A percentile compares a stretch with the other conserved stretches of the same genome.
phyloP scores from a whole-genome alignment of 768 basidiomycete genomes.

The Trichaptum fuscoviolaceum region DNA sequence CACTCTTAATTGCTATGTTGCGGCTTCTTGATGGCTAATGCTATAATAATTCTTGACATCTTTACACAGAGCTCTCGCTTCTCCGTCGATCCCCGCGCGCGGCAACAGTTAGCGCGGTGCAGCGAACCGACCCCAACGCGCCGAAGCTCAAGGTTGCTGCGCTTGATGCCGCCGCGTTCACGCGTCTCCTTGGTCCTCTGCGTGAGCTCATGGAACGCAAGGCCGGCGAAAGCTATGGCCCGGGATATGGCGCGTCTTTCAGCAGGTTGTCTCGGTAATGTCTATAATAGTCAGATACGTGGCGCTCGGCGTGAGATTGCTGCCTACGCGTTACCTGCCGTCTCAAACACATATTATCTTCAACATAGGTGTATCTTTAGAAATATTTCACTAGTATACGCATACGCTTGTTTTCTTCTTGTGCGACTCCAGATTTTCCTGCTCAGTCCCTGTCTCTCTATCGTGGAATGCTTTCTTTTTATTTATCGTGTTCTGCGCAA shows the following conservation, averaged over 20 bases:
- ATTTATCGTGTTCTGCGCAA: not conserved
- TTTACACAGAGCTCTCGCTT: constrained; percentile 74
- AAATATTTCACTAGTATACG: not conserved
- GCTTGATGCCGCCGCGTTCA: constrained; percentile 89
- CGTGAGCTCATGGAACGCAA: constrained; percentile 91
- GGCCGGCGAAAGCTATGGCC: constrained; percentile 65
- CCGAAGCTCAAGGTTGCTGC: constrained; percentile 89
- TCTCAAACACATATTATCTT: not conserved
- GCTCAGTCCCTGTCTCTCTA: not conserved
- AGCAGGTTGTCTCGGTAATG: not conserved
- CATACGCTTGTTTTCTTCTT: not conserved
- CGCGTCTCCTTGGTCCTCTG: constrained; percentile 85
- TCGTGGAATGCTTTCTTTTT: not conserved
- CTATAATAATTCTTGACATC: constrained; percentile 4
- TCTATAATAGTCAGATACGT: not conserved
- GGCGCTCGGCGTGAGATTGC: not conserved
- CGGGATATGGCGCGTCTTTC: not conserved
- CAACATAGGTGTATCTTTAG: not conserved
- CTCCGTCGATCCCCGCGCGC: constrained; percentile 86
- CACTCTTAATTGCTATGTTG: not conserved
- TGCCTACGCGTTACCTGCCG: not conserved
- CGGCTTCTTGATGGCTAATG: not conserved
- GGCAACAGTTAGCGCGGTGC: constrained; percentile 88
- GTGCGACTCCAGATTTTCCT: not conserved
- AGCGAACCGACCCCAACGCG: constrained; percentile 38